Evolutionary conservation across 805 yeast genomes (phyloP).

Genomic region (Starmera pachycereana): DNA sequence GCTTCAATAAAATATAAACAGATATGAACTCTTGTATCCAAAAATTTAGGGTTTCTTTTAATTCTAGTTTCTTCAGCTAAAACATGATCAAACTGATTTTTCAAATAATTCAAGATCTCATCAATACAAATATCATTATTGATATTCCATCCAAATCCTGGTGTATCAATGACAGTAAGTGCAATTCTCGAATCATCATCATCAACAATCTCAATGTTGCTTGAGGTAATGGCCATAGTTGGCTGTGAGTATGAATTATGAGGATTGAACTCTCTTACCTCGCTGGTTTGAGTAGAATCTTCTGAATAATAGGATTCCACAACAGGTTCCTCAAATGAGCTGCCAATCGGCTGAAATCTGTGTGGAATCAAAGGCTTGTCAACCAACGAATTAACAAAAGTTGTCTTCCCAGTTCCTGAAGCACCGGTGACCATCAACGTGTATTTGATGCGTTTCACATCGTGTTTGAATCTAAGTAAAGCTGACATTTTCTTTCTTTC

Average conservation of each 20-base stretch:
- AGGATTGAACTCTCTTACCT: slow-evolving; percentile 55
- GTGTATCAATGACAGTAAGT: slow-evolving; percentile 61
- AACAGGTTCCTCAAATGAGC: slow-evolving; percentile 17
- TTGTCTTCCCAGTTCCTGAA: slow-evolving; percentile 69
- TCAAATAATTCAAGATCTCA: slow-evolving; percentile 57
- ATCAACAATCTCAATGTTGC: slow-evolving; percentile 49
- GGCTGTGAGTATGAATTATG: slow-evolving; percentile 52
- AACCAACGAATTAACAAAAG: slow-evolving; percentile 59
- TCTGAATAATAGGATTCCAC: slow-evolving; percentile 12
- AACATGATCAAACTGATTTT: slow-evolving; percentile 69
- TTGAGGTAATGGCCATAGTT: slow-evolving; percentile 66
- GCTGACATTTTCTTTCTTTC: not conserved
- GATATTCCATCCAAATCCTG: slow-evolving; percentile 66
- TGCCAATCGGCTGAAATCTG: slow-evolving; percentile 34
- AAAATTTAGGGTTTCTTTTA: slow-evolving; percentile 74
- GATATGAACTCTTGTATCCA: slow-evolving; percentile 68
- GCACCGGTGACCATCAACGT: slow-evolving; percentile 66
- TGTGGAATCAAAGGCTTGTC: slow-evolving; percentile 55
- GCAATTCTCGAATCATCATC: slow-evolving; percentile 48
- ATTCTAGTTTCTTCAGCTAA: slow-evolving; percentile 83
- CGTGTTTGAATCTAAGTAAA: slow-evolving; percentile 43
- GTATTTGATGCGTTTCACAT: slow-evolving; percentile 60
- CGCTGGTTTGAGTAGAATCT: slow-evolving; percentile 33
- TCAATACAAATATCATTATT: slow-evolving; percentile 57
- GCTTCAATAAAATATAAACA: slow-evolving; percentile 62